phyloP scores from a whole-genome alignment of 2,329 filamentous ascomycete species.

The Bimuria novae-zelandiae region DNA sequence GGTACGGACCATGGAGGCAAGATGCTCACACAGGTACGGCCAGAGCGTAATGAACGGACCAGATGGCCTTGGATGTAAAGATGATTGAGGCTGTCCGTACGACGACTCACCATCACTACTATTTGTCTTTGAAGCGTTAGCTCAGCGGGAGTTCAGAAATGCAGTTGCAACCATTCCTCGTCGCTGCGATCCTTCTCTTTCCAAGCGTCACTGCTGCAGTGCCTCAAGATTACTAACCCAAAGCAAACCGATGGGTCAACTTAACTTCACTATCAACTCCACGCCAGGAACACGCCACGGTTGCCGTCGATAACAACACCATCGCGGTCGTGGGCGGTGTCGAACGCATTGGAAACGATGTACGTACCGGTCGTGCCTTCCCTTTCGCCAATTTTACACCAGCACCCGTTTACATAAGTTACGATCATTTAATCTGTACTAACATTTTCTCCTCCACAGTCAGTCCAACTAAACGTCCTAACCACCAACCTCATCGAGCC shows the following conservation, averaged over 20 bases:
- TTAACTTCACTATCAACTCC: background rate
- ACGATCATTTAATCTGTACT: background rate
- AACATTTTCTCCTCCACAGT: background rate
- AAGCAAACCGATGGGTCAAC: no score
- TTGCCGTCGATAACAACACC: slow-evolving; percentile 6
- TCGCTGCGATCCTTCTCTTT: background rate
- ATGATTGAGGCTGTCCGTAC: no score
- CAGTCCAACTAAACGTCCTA: background rate
- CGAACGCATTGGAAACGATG: background rate
- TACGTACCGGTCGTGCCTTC: no score
- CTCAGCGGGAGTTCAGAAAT: background rate
- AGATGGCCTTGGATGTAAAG: no score
- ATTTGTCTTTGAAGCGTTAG: background rate
- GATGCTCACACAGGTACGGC: no score
- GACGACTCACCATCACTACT: background rate
- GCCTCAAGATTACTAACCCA: no score
- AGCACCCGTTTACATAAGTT: no score
- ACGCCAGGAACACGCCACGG: slow-evolving; percentile 10
- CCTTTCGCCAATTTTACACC: no score
- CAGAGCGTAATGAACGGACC: background rate
- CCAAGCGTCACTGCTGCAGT: background rate
- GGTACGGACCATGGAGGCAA: no score
- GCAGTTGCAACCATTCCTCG: background rate
- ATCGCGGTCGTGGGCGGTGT: slow-evolving; percentile 12
- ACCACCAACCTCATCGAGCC: slow-evolving; percentile 4